Percentiles rank a stretch among this genome's conserved stretches.
Evolutionary conservation across 202 grass and related monocot species (phyloP).

Genomic region (Saccharum hybrid): DNA sequence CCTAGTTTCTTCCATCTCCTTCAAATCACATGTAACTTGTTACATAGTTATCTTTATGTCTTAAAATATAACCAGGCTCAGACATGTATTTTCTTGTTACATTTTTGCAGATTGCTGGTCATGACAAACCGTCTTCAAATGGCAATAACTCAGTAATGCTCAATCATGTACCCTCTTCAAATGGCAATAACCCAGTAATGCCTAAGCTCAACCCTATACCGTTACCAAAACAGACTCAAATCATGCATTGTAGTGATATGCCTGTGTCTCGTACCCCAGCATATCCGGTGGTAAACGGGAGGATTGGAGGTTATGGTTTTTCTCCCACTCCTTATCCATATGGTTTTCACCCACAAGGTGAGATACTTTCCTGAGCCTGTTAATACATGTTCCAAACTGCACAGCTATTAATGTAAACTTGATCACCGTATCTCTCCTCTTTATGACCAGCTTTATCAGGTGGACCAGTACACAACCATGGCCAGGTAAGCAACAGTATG

Average conservation of each 20-base stretch:
- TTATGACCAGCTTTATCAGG: slow-evolving; percentile 50
- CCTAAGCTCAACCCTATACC: slow-evolving; percentile 58
- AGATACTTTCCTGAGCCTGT: slow-evolving; percentile 27
- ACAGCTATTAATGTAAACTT: background rate
- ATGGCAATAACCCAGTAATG: slow-evolving; percentile 54
- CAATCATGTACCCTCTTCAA: slow-evolving; percentile 48
- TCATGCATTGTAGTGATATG: slow-evolving; percentile 41
- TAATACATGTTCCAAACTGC: slow-evolving; percentile 2
- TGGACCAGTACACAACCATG: slow-evolving; percentile 34
- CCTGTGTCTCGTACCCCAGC: slow-evolving; percentile 46
- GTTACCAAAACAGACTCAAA: slow-evolving; percentile 53
- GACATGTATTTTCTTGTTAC: background rate
- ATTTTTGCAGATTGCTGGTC: slow-evolving; percentile 69
- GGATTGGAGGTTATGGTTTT: slow-evolving; percentile 30
- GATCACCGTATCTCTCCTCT: slow-evolving; percentile 3
- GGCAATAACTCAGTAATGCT: slow-evolving; percentile 49
- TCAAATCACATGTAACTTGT: background rate
- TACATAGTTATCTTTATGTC: background rate
- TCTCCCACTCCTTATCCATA: slow-evolving; percentile 33
- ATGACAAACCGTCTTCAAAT: slow-evolving; percentile 63
- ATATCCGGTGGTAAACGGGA: slow-evolving; percentile 52
- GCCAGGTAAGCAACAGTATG: slow-evolving; percentile 43
- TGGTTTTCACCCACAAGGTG: slow-evolving; percentile 56
- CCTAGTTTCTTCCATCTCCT: background rate
- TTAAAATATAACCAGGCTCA: background rate